These are phyloP conservation scores for Rhynchospora breviuscula DNA, from an alignment of 176 grass and related monocot genomes.

Conservation along the genomic window DNA sequence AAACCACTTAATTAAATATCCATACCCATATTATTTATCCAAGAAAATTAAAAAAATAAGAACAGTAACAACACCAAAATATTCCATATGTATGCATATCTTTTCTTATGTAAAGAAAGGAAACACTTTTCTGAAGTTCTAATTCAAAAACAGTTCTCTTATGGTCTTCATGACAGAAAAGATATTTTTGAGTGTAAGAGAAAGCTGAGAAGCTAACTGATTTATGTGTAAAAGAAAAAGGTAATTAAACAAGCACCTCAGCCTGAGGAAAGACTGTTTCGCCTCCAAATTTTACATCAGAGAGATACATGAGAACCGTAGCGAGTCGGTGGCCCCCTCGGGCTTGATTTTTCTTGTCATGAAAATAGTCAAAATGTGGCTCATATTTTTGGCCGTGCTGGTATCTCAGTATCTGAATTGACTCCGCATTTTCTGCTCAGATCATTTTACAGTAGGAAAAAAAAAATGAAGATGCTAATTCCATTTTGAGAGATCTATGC, in stretches of 20 bases:
- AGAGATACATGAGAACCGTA: slow-evolving; percentile 61
- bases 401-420: slow-evolving; percentile 46
- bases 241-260: slow-evolving; percentile 16
- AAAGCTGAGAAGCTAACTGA: neutral
- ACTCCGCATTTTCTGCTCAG: slow-evolving; percentile 50
- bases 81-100: neutral
- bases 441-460: neutral
- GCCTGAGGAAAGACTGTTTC: slow-evolving; percentile 32
- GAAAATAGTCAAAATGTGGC: slow-evolving; percentile 56
- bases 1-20: neutral
- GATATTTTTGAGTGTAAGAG: neutral
- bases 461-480: neutral
- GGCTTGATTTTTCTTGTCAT: slow-evolving; percentile 17
- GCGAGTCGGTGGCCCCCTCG: slow-evolving; percentile 41
- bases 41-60: neutral
- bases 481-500: neutral
- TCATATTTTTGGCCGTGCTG: slow-evolving; percentile 44
- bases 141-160: neutral
- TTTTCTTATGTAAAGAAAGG: neutral
- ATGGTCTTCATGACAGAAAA: neutral
- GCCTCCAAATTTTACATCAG: slow-evolving; percentile 29
- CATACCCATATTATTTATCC: neutral
- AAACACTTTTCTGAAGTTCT: neutral
- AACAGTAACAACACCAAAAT: neutral
- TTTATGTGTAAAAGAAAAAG: neutral